Evolutionary conservation across 1,284 basidiomycete genomes (phyloP).

Genomic region (Ceratobasidium sp.): DNA sequence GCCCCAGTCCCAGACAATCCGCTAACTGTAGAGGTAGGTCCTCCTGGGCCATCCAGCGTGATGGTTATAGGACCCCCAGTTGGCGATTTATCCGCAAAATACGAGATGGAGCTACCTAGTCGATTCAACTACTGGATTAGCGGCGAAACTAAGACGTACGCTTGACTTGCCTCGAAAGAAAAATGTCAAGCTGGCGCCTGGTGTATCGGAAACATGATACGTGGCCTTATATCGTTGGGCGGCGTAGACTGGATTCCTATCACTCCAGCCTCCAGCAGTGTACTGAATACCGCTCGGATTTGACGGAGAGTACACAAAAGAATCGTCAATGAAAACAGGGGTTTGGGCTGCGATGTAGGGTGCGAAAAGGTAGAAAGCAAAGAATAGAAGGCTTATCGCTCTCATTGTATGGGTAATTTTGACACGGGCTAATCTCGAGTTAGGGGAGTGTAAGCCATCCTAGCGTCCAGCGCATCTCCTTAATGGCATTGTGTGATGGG

Average conservation of each 20-base stretch:
- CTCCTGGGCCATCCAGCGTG: neutral
- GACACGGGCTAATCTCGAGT: too few species aligned
- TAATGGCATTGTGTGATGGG: too few species aligned
- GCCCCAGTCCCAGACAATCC: neutral
- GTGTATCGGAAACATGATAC: neutral
- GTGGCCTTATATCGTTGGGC: neutral
- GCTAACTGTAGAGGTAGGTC: neutral
- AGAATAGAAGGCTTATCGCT: too few species aligned
- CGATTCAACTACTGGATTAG: neutral
- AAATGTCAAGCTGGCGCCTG: neutral
- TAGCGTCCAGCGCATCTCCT: too few species aligned
- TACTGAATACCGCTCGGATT: slow-evolving; percentile 20
- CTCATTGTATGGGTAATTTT: too few species aligned
- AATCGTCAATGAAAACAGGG: neutral
- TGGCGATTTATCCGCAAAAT: neutral
- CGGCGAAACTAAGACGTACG: neutral
- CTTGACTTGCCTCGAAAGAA: slow-evolving; percentile 16
- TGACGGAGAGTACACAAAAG: neutral
- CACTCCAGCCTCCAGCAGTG: neutral
- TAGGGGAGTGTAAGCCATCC: too few species aligned
- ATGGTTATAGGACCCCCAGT: neutral
- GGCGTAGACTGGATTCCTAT: neutral
- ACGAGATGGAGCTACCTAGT: neutral
- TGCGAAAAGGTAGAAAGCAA: too few species aligned
- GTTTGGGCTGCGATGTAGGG: neutral